Evolutionary conservation across 768 basidiomycete species (phyloP).

Genomic region (Leccinum pellstonianum): DNA sequence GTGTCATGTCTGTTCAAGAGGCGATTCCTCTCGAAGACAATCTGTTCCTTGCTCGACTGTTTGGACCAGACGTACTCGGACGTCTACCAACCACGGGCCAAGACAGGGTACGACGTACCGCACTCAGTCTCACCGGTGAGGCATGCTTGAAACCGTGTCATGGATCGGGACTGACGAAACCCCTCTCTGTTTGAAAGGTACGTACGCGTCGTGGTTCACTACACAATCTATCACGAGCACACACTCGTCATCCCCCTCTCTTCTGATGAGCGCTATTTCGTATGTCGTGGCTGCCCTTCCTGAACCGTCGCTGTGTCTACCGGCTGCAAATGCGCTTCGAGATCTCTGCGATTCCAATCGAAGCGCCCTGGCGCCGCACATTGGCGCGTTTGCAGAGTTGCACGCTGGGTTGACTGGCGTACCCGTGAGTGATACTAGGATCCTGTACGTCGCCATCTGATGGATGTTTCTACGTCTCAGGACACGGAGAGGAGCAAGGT

Average conservation of each 20-base stretch:
- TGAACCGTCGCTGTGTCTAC: constrained; percentile 60
- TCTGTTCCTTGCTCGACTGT: constrained; percentile 58
- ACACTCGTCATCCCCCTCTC: constrained; percentile 34
- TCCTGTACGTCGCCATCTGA: not conserved
- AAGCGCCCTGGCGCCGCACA: constrained; percentile 77
- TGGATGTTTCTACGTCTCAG: constrained; percentile 42
- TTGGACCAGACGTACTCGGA: constrained; percentile 70
- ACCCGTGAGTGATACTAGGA: constrained; percentile 49
- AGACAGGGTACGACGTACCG: constrained; percentile 69
- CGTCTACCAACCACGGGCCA: constrained; percentile 63
- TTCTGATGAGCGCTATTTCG: constrained; percentile 62
- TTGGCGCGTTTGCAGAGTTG: constrained; percentile 79
- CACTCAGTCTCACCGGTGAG: constrained; percentile 72
- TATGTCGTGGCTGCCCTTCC: constrained; percentile 72
- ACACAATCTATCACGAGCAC: constrained; percentile 39
- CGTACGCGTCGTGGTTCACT: constrained; percentile 81
- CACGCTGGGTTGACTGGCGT: constrained; percentile 74
- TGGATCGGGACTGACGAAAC: not conserved
- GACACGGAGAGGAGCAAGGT: constrained; percentile 89
- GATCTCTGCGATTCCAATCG: constrained; percentile 91
- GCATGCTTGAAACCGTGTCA: not conserved
- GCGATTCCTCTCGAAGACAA: constrained; percentile 65
- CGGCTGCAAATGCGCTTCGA: constrained; percentile 79
- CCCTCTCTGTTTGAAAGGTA: constrained; percentile 40
- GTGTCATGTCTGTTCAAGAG: constrained; percentile 84